Evolutionary conservation across 2,329 filamentous ascomycete species (phyloP), one percentile per base, ranked within the genome.

Genomic region (Pseudocercospora ulei): DNA sequence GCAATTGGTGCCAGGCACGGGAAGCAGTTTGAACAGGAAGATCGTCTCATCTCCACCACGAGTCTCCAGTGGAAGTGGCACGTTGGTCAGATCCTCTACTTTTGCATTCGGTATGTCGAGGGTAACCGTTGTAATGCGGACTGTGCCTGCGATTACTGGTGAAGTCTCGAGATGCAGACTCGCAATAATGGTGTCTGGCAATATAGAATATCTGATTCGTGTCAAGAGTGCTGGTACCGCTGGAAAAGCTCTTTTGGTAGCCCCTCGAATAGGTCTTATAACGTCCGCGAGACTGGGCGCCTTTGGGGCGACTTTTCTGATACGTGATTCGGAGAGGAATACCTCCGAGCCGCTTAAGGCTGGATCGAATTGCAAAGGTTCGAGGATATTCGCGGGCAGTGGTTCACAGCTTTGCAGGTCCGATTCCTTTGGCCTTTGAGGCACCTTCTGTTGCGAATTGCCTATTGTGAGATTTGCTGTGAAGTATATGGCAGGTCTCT

Each of bases 361-460:
- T 13, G 76, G 73, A 54, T 86, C 82, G 45, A 67, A 68, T 36
- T 71, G 69, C 44, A 88, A 82, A 2, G 82, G 72, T 55, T 82
- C 78, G 8, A 90, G 72, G n/a, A 88, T 66, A 57, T 88, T 90
- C 46, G 83, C 67, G 1, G 80, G 78, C 4, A 78, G 72, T 0
- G 82, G 77, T 16, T 78, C 62, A 41, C 76, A 74, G 54, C 78
- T 83, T 22, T 74, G 72, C 19, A 88, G 68, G 54, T 84, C 85
- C 36, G 80, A 77, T 41, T 73, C 68, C 6, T 66, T 63, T 13
- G 61, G 47, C 53, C 70, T 76, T 45, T 82, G 61, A 46, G 70
- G 75, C 59, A 42, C 62, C 53, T 62, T 65, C 14, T 64, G 30
- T 12, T 16, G 17, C 28, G 31, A 11, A 19, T 24, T 18, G 20